A percentile compares a stretch with the other conserved stretches of the same genome.
Evolutionary conservation across 106 monocot species (phyloP).

Genomic region (Platanthera guangdongensis): DNA sequence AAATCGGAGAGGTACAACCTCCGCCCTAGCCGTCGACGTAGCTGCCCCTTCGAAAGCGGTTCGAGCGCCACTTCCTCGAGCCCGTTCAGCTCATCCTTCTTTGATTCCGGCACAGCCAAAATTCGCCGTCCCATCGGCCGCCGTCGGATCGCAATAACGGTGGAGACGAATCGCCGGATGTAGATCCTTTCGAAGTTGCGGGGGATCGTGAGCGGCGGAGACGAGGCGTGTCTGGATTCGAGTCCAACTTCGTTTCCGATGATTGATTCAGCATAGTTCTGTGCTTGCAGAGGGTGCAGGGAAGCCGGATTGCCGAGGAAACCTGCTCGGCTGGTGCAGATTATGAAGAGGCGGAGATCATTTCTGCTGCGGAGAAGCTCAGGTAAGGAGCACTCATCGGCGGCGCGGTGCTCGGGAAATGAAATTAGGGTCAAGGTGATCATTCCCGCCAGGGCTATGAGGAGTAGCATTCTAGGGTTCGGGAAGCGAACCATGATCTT

Average conservation of each 20-base stretch:
- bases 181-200: slow-evolving; percentile 34
- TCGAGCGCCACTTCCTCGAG: slow-evolving; percentile 62
- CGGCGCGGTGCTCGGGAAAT: slow-evolving; percentile 27
- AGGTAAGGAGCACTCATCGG: slow-evolving; percentile 21
- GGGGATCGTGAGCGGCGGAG: slow-evolving; percentile 9
- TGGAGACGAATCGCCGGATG: slow-evolving; percentile 24
- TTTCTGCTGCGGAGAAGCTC: slow-evolving; percentile 36
- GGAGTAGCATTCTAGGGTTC: slow-evolving; percentile 23
- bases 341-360: slow-evolving; percentile 19
- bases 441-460: slow-evolving; percentile 29
- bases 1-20: slow-evolving; percentile 53
- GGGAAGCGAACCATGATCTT: slow-evolving; percentile 42
- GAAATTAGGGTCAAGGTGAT: slow-evolving; percentile 23
- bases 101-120: slow-evolving; percentile 27
- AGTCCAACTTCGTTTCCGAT: slow-evolving; percentile 1
- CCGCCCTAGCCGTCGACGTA: slow-evolving; percentile 5
- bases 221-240: slow-evolving; percentile 13
- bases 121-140: slow-evolving; percentile 22
- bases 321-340: slow-evolving; percentile 4
- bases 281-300: slow-evolving; percentile 13
- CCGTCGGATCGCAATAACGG: slow-evolving; percentile 21
- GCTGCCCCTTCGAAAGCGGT: slow-evolving; percentile 27
- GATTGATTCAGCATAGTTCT: slow-evolving; percentile 18
- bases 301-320: slow-evolving; percentile 24
- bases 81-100: slow-evolving; percentile 36